A percentile compares a stretch with the other conserved stretches of the same genome.
These are phyloP conservation scores for Colletotrichum incanum DNA, from an alignment of 2,329 filamentous ascomycete species.

Conservation along the genomic window DNA sequence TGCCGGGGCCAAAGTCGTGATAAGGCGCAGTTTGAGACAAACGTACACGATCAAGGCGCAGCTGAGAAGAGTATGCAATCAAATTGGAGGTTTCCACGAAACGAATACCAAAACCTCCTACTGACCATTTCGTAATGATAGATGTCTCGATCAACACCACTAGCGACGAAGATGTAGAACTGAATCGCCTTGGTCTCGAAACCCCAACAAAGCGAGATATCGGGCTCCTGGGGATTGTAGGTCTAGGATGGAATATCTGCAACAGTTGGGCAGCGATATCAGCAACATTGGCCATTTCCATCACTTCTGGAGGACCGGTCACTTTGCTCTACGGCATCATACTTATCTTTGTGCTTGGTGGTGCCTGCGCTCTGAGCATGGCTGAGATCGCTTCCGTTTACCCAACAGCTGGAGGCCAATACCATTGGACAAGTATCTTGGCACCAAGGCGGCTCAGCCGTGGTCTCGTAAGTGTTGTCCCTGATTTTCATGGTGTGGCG, in stretches of 20 bases:
- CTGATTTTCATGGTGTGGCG: neutral
- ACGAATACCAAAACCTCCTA: neutral
- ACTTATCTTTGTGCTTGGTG: constrained; percentile 47
- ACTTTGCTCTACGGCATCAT: constrained; percentile 51
- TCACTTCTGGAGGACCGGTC: constrained; percentile 29
- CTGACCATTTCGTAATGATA: neutral
- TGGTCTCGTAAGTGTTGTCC: neutral
- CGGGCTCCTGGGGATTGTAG: constrained; percentile 15
- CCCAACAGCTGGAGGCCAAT: constrained; percentile 57
- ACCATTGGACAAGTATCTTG: constrained; percentile 54
- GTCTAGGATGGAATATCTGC: constrained; percentile 41
- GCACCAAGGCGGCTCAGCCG: constrained; percentile 44
- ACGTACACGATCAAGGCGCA: neutral
- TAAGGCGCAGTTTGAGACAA: neutral
- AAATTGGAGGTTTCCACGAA: neutral
- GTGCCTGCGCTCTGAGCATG: constrained; percentile 50
- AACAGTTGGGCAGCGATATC: constrained; percentile 49
- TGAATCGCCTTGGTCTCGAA: constrained; percentile 25
- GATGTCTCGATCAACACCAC: neutral
- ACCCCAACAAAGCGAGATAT: constrained; percentile 30
- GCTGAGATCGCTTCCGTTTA: constrained; percentile 56
- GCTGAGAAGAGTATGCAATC: neutral
- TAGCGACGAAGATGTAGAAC: constrained; percentile 24
- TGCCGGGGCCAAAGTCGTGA: neutral
- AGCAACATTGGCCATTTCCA: constrained; percentile 44